These are phyloP conservation scores for Cyclotella kingstonii DNA, from an alignment of 108 stramenopile species.

Conservation along the genomic window DNA sequence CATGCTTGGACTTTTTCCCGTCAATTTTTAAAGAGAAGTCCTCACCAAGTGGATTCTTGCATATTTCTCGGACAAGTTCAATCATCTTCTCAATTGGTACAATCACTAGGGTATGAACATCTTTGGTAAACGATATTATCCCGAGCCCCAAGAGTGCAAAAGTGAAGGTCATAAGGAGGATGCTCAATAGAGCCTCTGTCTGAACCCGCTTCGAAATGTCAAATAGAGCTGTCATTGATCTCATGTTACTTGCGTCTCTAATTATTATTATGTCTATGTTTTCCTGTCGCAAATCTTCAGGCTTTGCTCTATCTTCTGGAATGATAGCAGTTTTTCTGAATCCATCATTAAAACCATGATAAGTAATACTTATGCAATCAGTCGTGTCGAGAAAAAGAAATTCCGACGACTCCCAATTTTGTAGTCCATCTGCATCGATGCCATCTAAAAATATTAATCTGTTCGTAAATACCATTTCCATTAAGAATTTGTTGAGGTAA, in stretches of 20 bases:
- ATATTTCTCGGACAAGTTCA: slow-evolving; percentile 52
- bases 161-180: slow-evolving; percentile 61
- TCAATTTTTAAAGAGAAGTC: slow-evolving; percentile 21
- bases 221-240: slow-evolving; percentile 39
- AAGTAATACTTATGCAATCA: slow-evolving; percentile 39
- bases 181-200: slow-evolving; percentile 42
- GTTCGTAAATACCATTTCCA: slow-evolving; percentile 43
- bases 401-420: slow-evolving; percentile 39
- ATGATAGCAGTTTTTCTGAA: slow-evolving; percentile 11
- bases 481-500: slow-evolving; percentile 44
- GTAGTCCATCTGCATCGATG: background rate
- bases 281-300: slow-evolving; percentile 18
- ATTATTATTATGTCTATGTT: slow-evolving; percentile 31
- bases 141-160: slow-evolving; percentile 58
- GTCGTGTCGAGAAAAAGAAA: slow-evolving; percentile 27
- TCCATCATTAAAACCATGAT: slow-evolving; percentile 38
- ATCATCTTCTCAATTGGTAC: slow-evolving; percentile 77
- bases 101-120: slow-evolving; percentile 71
- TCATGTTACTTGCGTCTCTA: background rate
- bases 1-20: slow-evolving; percentile 30
- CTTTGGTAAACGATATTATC: slow-evolving; percentile 53
- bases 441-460: slow-evolving; percentile 24
- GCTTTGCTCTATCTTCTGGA: slow-evolving; percentile 30
- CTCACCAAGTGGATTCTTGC: slow-evolving; percentile 57
- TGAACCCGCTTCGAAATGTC: slow-evolving; percentile 26